Conservation (phyloP, 805 yeast species). For the Metschnikowia aberdeeniae region DNA sequence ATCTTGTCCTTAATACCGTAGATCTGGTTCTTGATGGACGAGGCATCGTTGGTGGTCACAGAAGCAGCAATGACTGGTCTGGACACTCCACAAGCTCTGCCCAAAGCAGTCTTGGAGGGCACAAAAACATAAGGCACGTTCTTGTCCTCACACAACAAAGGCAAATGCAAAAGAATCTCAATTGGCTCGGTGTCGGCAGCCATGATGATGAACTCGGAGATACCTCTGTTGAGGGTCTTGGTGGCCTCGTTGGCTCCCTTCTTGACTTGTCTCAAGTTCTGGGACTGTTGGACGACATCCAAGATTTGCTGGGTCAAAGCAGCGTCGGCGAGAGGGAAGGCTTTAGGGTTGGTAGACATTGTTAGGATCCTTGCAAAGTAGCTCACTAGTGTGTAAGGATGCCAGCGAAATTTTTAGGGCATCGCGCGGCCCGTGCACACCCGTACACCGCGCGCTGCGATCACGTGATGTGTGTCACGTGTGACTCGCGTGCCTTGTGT, state of each 20-base stretch:
- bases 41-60: conserved; percentile 96
- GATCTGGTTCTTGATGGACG: conserved; percentile 95
- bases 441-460: background rate
- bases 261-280: conserved; percentile 96
- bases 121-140: conserved; percentile 99
- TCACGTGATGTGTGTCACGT: too few relatives aligned
- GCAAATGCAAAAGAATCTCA: conserved; percentile 95
- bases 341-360: conserved; percentile 94
- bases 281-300: conserved; percentile 97
- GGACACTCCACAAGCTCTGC: conserved; percentile 99
- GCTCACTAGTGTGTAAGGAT: conserved; percentile 20
- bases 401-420: background rate
- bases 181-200: conserved; percentile 99
- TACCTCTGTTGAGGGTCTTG: conserved; percentile 98
- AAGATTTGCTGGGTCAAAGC: conserved; percentile 93
- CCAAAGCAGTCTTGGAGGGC: conserved; percentile 96
- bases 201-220: conserved; percentile 98
- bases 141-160: conserved; percentile 97
- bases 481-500: too few relatives aligned
- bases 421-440: background rate
- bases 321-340: conserved; percentile 98
- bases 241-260: conserved; percentile 99
- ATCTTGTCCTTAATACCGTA: conserved; percentile 98
- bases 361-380: conserved; percentile 30
- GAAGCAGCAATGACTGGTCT: conserved; percentile 99